A percentile compares a stretch with the other conserved stretches of the same genome.
Conservation (phyloP, 352 stramenopile genomes). For the Pythium plurisporium region DNA sequence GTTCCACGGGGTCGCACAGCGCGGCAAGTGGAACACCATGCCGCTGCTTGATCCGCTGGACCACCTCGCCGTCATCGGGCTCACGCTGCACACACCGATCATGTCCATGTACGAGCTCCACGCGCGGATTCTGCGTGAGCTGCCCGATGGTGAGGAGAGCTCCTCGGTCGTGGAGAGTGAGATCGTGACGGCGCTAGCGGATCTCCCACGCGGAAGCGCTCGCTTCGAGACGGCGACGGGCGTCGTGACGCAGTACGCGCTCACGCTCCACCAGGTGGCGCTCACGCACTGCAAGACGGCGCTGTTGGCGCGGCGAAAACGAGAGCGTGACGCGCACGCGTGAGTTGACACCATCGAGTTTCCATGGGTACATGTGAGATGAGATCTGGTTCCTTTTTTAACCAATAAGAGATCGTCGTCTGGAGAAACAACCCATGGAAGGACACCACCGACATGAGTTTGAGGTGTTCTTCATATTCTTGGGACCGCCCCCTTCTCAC, state of each 20-base stretch:
- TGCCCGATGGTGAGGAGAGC: conserved; percentile 7
- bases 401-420: too few relatives aligned
- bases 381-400: too few relatives aligned
- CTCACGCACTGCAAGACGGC: conserved; percentile 12
- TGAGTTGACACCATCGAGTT: too few relatives aligned
- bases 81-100: background rate
- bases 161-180: background rate
- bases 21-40: conserved; percentile 17
- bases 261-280: conserved; percentile 15
- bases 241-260: conserved; percentile 12
- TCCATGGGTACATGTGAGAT: too few relatives aligned
- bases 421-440: too few relatives aligned
- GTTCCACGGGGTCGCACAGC: conserved; percentile 12
- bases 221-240: conserved; percentile 4
- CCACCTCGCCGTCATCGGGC: conserved; percentile 11
- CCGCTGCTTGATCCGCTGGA: conserved; percentile 10
- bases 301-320: background rate
- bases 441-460: too few relatives aligned
- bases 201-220: background rate
- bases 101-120: conserved; percentile 14
- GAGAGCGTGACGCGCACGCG: too few relatives aligned
- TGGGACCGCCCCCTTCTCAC: too few relatives aligned
- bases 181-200: background rate
- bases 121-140: background rate
- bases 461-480: too few relatives aligned